Evolutionary conservation across 2,329 filamentous ascomycete species (phyloP), one percentile per base, ranked within the genome.

Genomic region (Colletotrichum sp.): DNA sequence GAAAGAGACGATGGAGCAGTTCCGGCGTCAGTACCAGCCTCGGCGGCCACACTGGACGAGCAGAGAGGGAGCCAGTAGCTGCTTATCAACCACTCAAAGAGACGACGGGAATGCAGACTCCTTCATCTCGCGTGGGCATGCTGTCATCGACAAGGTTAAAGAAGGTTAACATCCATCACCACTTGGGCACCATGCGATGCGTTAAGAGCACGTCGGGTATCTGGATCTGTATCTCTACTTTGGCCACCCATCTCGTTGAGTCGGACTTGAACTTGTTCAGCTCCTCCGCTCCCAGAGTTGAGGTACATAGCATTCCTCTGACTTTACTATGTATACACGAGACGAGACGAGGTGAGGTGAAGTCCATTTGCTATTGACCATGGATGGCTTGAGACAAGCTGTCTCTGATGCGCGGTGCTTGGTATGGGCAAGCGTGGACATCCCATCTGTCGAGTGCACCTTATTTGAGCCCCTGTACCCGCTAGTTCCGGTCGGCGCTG

Each of bases 401-500:
- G 70, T 75, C 69, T 67, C 64, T 68, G 63, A 16, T 68, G 63
- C 68, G 61, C 61, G 57, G 32, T 75, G 73, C 64, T 73, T 68
- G 64, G 69, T 73, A 36, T 68, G 70, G 58, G 26, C 70, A 69
- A 65, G 64, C 63, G 69, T 72, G 73, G 69, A n/a, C 34, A 68
- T 71, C 73, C 73, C 73, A 43, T 68, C 48, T 28, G 32, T 68
- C 58, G 32, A 24, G 43, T 71, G 70, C 64, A 75, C 70, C 73
- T 73, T 75, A 75, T 73, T 68, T 67, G 68, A 67, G 72, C 68
- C 72, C 68, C 28, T 55, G 66, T 66, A 67, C 38, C 38, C 63
- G 68, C 30, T 74, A 74, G 72, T 36, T 63, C 72, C 61, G 72
- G 28, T 18, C 57, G 57, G 18, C 30, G 28, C 13, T 61, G 26